Evolutionary conservation across 768 basidiomycete species (phyloP).

Genomic region (Mycena alexandri): DNA sequence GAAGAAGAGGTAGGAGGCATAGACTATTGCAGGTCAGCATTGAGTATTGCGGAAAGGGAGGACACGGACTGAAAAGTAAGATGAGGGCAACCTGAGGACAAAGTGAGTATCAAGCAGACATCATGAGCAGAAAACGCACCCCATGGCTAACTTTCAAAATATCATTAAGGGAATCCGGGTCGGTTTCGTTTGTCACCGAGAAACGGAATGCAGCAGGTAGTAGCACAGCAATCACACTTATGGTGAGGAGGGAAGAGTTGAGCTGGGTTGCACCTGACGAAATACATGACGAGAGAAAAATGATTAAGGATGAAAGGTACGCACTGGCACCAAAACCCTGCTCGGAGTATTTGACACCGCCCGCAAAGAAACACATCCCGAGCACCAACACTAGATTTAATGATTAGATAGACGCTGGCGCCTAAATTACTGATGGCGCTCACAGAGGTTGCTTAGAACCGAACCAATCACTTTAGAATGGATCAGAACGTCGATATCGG

Average conservation of each 20-base stretch:
- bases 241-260: slow-evolving; percentile 79
- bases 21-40: slow-evolving; percentile 66
- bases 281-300: not conserved
- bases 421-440: slow-evolving; percentile 45
- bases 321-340: slow-evolving; percentile 83
- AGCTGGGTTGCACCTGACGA: slow-evolving; percentile 70
- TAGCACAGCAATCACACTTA: slow-evolving; percentile 85
- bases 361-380: slow-evolving; percentile 93
- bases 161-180: slow-evolving; percentile 53
- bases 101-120: not conserved
- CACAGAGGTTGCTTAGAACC: slow-evolving; percentile 86
- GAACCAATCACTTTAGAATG: slow-evolving; percentile 79
- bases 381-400: slow-evolving; percentile 75
- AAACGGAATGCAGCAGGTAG: slow-evolving; percentile 87
- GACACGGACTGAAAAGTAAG: slow-evolving; percentile 74
- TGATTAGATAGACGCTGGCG: slow-evolving; percentile 29
- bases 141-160: slow-evolving; percentile 82
- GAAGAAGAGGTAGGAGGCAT: slow-evolving; percentile 81
- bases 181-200: slow-evolving; percentile 47
- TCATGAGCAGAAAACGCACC: slow-evolving; percentile 56
- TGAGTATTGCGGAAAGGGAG: slow-evolving; percentile 45
- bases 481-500: slow-evolving; percentile 33
- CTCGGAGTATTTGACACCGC: slow-evolving; percentile 81
- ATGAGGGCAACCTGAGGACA: slow-evolving; percentile 75
- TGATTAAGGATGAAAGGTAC: slow-evolving; percentile 54